Conservation (phyloP, 371 early-diverging fungal species). For the Mortierella sp. region DNA sequence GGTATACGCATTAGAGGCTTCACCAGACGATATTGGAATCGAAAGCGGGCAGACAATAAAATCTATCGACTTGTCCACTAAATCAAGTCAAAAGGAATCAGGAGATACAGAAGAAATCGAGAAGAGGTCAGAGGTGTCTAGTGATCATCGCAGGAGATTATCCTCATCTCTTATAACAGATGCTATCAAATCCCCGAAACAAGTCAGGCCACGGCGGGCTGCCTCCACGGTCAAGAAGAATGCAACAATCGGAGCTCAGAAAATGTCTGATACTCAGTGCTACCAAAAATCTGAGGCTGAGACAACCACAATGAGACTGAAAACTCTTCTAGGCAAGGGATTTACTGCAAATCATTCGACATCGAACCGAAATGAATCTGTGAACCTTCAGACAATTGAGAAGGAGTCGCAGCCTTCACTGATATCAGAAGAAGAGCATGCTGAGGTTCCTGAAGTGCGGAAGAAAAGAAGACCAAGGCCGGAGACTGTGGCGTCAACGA, state of each 20-base stretch:
- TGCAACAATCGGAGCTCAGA: neutral
- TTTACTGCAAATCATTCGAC: neutral
- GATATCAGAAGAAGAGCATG: neutral
- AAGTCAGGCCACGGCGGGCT: neutral
- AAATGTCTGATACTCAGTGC: too few species aligned
- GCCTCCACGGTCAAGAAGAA: neutral
- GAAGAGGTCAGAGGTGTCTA: neutral
- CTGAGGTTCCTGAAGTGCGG: neutral
- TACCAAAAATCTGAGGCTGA: neutral
- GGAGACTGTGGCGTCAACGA: neutral
- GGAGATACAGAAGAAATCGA: too few species aligned
- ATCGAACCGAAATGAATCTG: neutral
- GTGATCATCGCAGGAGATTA: neutral
- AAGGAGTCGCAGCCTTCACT: neutral
- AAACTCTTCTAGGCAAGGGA: neutral
- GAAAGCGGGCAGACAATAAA: neutral
- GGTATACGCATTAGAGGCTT: neutral
- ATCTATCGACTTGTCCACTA: neutral
- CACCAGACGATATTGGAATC: neutral
- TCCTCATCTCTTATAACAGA: neutral
- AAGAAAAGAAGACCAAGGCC: neutral
- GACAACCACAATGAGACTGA: neutral
- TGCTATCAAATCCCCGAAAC: neutral
- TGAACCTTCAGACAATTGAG: neutral
- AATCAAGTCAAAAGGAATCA: neutral